Evolutionary conservation across 441 rosid species (phyloP).

Genomic region (Erysimum pusillum): DNA sequence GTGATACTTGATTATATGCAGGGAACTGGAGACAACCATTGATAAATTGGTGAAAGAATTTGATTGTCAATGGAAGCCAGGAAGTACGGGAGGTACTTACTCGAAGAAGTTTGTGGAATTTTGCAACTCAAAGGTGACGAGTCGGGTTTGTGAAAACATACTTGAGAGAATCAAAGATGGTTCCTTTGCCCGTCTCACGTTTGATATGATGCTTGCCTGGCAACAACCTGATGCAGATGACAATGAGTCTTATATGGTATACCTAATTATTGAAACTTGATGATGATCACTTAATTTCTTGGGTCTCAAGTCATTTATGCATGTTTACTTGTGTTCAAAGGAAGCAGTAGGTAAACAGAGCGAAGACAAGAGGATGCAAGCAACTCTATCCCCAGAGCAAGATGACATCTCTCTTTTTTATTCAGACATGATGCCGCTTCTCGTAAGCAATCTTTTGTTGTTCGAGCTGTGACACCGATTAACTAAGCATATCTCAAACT

Average conservation of each 20-base stretch:
- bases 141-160: slow-evolving; percentile 56
- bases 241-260: slow-evolving; percentile 54
- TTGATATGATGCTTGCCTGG: slow-evolving; percentile 94
- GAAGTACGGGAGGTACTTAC: slow-evolving; percentile 51
- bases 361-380: slow-evolving; percentile 62
- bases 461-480: slow-evolving; percentile 3
- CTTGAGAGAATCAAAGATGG: slow-evolving; percentile 72
- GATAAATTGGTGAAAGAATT: slow-evolving; percentile 46
- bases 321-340: slow-evolving; percentile 45
- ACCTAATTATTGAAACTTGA: not conserved
- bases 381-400: slow-evolving; percentile 52
- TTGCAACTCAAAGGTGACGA: slow-evolving; percentile 66
- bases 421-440: slow-evolving; percentile 91
- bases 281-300: not conserved
- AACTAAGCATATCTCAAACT: not conserved
- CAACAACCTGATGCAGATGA: slow-evolving; percentile 66
- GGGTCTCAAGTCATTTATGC: not conserved
- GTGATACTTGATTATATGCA: slow-evolving; percentile 41
- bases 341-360: slow-evolving; percentile 68
- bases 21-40: slow-evolving; percentile 56
- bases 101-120: slow-evolving; percentile 79
- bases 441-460: slow-evolving; percentile 58
- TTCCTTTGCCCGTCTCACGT: slow-evolving; percentile 72
- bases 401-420: slow-evolving; percentile 89
- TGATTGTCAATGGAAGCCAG: slow-evolving; percentile 58